Evolutionary conservation across 1,284 basidiomycete genomes (phyloP), one percentile per base, ranked within the genome.

Genomic region (Pseudozyma thailandica): DNA sequence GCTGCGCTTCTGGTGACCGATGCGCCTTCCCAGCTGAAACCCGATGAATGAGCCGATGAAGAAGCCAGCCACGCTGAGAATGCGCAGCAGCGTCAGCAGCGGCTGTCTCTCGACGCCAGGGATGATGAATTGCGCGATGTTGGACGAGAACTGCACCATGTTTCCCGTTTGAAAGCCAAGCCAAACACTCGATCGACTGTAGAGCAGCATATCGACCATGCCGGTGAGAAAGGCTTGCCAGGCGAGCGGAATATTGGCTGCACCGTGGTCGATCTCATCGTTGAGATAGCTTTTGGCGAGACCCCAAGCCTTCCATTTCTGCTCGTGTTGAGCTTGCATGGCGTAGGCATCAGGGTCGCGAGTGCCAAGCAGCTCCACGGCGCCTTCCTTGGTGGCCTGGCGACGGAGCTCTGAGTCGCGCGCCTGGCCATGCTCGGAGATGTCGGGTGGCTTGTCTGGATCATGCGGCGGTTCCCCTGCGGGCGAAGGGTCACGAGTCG

Each of bases 161-260:
- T 77, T 77, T 16, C 75, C 75, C 35, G 76, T 78, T 58, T 78
- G 76, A 27, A 78, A 78, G 6, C 75, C 76, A 2, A 74, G 65
- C 76, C 76, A 78, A 15, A 78, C 72, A 15, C 33, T 15, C 12
- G 64, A 69, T 23, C 69, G 59, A 44, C 55, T 61, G 53, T 78
- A 78, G 18, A 78, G 60, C 49, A 77, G 51, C 58, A 71, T 74
- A 38, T 78, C 76, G 30, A 78, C 50, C 47, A 78, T 58, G 6
- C 76, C 76, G 9, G 76, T 77, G 30, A 77, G 44, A 28, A 78
- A 60, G 3, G 69, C 74, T 57, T 75, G 72, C 75, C 75, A 77
- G 23, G 75, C 70, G 4, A 78, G 65, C 12, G 73, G 76, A 12
- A 78, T 63, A 6, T 66, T 52, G 27, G 75, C 69, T 5, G 64